Conservation (phyloP, 2,329 filamentous ascomycete genomes). For the Fusarium sp. region DNA sequence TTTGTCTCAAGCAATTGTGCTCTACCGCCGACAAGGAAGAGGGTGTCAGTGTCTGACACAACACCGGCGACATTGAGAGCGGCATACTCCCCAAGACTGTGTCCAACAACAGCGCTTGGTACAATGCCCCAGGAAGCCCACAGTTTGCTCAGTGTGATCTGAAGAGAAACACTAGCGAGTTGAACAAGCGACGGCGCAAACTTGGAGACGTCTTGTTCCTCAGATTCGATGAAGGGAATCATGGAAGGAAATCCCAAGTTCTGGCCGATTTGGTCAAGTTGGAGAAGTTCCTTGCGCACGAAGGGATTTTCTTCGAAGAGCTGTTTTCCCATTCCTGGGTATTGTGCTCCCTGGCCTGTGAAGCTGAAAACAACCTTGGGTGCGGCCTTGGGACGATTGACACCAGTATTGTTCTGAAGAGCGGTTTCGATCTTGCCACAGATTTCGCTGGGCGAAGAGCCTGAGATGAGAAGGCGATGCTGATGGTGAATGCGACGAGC, state of each 20-base stretch:
- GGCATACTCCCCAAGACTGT: slow-evolving; percentile 53
- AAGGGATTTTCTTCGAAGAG: slow-evolving; percentile 48
- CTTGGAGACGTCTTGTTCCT: slow-evolving; percentile 25
- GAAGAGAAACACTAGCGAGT: slow-evolving; percentile 52
- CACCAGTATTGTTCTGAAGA: slow-evolving; percentile 13
- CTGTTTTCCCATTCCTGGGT: slow-evolving; percentile 48
- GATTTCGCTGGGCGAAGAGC: background rate
- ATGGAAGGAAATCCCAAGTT: slow-evolving; percentile 54
- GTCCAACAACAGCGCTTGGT: slow-evolving; percentile 59
- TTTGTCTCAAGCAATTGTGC: slow-evolving; percentile 65
- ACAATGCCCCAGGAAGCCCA: slow-evolving; percentile 55
- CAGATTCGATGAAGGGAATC: slow-evolving; percentile 19
- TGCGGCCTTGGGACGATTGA: slow-evolving; percentile 22
- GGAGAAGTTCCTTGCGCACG: slow-evolving; percentile 50
- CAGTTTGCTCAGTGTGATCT: slow-evolving; percentile 57
- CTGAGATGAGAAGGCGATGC: slow-evolving; percentile 58
- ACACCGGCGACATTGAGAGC: slow-evolving; percentile 71
- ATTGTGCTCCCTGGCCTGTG: slow-evolving; percentile 58
- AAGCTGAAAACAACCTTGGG: slow-evolving; percentile 53
- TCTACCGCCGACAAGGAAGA: slow-evolving; percentile 71
- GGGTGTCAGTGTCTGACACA: slow-evolving; percentile 68
- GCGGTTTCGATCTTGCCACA: slow-evolving; percentile 20
- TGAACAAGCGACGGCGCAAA: slow-evolving; percentile 49
- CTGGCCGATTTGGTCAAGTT: slow-evolving; percentile 47
- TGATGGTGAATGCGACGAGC: slow-evolving; percentile 47